Evolutionary conservation across 345 rosid genomes (phyloP).

Genomic region (Cardamine chenopodiifolia): DNA sequence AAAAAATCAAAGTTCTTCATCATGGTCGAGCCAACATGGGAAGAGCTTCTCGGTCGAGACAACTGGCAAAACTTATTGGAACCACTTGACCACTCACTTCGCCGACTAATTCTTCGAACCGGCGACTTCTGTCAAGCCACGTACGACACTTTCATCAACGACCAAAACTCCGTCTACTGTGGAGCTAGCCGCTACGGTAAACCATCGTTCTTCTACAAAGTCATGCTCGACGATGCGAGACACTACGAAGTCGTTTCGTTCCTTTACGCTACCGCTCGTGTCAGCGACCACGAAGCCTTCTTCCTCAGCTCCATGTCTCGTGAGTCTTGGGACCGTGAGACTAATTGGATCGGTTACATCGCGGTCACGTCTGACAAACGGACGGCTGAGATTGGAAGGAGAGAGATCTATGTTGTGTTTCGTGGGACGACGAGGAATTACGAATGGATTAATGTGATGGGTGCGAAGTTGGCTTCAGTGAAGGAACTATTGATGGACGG

Average conservation of each 20-base stretch:
- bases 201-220: constrained; percentile 57
- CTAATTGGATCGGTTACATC: constrained; percentile 89
- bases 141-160: constrained; percentile 87
- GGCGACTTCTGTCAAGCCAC: constrained; percentile 93
- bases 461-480: constrained; percentile 57
- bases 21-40: constrained; percentile 55
- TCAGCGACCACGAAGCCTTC: constrained; percentile 61
- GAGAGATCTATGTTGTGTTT: constrained; percentile 71
- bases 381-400: constrained; percentile 56
- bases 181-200: constrained; percentile 86
- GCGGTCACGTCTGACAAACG: constrained; percentile 64
- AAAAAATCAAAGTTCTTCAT: constrained; percentile 14
- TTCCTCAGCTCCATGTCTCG: constrained; percentile 70
- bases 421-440: constrained; percentile 84
- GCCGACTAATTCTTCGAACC: constrained; percentile 68
- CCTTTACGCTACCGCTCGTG: constrained; percentile 76
- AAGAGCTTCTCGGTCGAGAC: constrained; percentile 59
- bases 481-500: constrained; percentile 32
- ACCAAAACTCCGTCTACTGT: constrained; percentile 71
- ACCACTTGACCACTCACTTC: constrained; percentile 72
- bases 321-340: constrained; percentile 89
- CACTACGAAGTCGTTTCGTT: constrained; percentile 58
- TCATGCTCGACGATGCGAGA: constrained; percentile 60
- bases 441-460: constrained; percentile 75
- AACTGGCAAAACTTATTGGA: constrained; percentile 71